These are phyloP conservation scores for Metarhizium humberi DNA, from an alignment of 2,329 filamentous ascomycete species.

Conservation along the genomic window DNA sequence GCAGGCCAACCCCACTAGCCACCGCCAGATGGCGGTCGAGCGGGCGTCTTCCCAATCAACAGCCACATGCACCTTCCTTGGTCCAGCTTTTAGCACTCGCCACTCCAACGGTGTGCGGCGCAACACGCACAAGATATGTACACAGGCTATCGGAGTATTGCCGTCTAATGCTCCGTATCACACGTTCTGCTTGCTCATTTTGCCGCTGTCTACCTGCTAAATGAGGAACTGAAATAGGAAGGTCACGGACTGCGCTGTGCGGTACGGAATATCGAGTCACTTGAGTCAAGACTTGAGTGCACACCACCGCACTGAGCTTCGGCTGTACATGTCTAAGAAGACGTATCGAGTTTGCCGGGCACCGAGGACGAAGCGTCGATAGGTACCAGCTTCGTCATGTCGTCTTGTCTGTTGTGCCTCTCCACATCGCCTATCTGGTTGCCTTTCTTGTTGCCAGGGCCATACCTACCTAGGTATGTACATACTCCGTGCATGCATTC, in stretches of 20 bases:
- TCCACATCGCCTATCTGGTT: neutral
- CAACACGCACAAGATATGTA: neutral
- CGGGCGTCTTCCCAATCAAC: slow-evolving; percentile 1
- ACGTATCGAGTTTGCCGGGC: too few relatives aligned
- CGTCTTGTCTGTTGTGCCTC: neutral
- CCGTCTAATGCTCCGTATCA: too few relatives aligned
- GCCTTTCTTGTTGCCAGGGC: neutral
- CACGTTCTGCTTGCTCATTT: too few relatives aligned
- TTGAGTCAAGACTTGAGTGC: too few relatives aligned
- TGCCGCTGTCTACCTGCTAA: too few relatives aligned
- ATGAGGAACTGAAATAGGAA: too few relatives aligned
- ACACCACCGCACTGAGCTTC: too few relatives aligned
- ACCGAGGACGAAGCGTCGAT: neutral
- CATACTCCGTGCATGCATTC: neutral
- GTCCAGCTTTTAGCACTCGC: neutral
- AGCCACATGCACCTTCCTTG: neutral
- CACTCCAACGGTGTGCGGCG: neutral
- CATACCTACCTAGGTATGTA: neutral
- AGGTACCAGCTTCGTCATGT: neutral
- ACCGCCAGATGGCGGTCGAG: neutral
- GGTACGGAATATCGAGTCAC: too few relatives aligned
- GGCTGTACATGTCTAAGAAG: too few relatives aligned
- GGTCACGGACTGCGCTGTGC: neutral
- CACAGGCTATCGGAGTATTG: too few relatives aligned
- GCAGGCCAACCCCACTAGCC: neutral